Percentiles rank a stretch among this genome's conserved stretches.
phyloP scores from a whole-genome alignment of 306 rosid species.

The Hylodesmum podocarpum region DNA sequence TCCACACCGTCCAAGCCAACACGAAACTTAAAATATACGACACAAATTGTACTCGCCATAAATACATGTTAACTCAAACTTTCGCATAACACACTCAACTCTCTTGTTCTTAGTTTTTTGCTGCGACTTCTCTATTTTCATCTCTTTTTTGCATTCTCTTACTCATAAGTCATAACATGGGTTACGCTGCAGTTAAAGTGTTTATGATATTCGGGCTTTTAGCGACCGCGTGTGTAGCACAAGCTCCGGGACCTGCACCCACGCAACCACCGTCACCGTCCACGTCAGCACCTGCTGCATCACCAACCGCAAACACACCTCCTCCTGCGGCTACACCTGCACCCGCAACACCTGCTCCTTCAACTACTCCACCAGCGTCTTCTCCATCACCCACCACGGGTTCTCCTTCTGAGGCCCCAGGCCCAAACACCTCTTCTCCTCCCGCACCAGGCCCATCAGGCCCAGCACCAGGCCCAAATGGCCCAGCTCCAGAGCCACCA shows the following conservation, averaged over 20 bases:
- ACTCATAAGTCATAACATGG: constrained; percentile 34
- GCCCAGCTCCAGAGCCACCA: constrained; percentile 13
- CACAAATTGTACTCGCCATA: not conserved
- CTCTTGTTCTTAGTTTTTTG: not conserved
- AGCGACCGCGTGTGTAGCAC: constrained; percentile 73
- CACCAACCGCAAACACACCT: constrained; percentile 28
- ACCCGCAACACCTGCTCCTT: constrained; percentile 24
- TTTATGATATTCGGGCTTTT: constrained; percentile 60
- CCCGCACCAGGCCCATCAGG: constrained; percentile 7
- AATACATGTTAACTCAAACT: not conserved
- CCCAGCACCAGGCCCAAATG: constrained; percentile 14
- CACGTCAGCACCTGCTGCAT: not conserved
- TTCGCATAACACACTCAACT: not conserved
- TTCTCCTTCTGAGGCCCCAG: constrained; percentile 7
- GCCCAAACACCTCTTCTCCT: constrained; percentile 9
- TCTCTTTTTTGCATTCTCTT: not conserved
- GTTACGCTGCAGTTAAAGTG: constrained; percentile 40
- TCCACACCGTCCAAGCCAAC: not conserved
- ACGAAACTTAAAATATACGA: not conserved
- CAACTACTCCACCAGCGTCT: not conserved
- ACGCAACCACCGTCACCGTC: constrained; percentile 36
- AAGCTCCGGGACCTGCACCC: constrained; percentile 67
- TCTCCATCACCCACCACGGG: constrained; percentile 10
- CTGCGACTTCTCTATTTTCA: not conserved
- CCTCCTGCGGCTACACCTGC: constrained; percentile 22